A percentile compares a stretch with the other conserved stretches of the same genome.
These are phyloP conservation scores for Flaveria floridana DNA, from an alignment of 140 eudicot species.

Conservation along the genomic window DNA sequence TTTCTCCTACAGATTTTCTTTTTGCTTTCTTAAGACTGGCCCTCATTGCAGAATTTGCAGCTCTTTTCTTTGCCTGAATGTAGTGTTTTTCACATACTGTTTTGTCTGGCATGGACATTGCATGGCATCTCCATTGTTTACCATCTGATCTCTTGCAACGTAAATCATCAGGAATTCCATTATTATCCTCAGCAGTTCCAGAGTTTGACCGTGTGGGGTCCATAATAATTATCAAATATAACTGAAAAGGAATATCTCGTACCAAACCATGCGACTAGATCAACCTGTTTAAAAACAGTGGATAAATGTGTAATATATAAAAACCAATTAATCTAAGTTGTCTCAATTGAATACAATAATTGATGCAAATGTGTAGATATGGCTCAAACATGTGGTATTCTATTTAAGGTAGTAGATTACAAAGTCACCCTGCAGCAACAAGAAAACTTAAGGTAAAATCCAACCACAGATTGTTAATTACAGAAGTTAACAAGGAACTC, in stretches of 20 bases:
- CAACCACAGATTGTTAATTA: background rate
- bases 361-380: background rate
- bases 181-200: slow-evolving; percentile 66
- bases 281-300: slow-evolving; percentile 33
- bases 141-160: slow-evolving; percentile 99
- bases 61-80: slow-evolving; percentile 94
- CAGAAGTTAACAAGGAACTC: slow-evolving; percentile 11
- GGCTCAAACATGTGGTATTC: slow-evolving; percentile 14
- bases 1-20: slow-evolving; percentile 67
- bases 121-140: slow-evolving; percentile 99
- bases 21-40: slow-evolving; percentile 82
- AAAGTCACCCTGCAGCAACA: slow-evolving; percentile 15
- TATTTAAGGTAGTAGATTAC: slow-evolving; percentile 4
- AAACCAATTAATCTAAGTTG: slow-evolving; percentile 14
- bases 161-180: slow-evolving; percentile 91
- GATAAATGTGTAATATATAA: background rate
- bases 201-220: slow-evolving; percentile 57
- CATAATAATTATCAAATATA: slow-evolving; percentile 40
- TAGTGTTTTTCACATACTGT: slow-evolving; percentile 98
- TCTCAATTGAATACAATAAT: background rate
- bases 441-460: slow-evolving; percentile 1
- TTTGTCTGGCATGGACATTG: slow-evolving; percentile 99
- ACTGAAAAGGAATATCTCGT: slow-evolving; percentile 1
- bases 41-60: slow-evolving; percentile 95
- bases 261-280: slow-evolving; percentile 26